Evolutionary conservation across 805 yeast species (phyloP).

Genomic region (Saturnispora gosingensis): DNA sequence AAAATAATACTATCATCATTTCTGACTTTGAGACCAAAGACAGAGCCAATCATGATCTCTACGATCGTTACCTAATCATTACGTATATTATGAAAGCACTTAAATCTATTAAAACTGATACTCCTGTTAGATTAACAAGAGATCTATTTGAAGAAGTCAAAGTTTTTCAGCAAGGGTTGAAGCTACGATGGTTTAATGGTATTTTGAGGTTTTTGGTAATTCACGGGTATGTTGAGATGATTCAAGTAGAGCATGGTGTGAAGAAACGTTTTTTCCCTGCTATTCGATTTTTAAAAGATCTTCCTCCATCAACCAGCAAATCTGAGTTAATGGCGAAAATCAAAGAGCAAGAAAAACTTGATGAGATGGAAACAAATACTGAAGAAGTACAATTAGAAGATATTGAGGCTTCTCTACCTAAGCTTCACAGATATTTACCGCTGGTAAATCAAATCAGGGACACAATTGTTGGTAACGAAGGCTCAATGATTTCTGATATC

Average conservation of each 20-base stretch:
- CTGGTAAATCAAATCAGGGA: slow-evolving; percentile 55
- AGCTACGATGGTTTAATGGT: slow-evolving; percentile 31
- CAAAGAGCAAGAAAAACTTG: slow-evolving; percentile 6
- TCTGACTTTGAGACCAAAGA: slow-evolving; percentile 12
- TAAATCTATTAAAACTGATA: slow-evolving; percentile 42
- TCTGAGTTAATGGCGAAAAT: slow-evolving; percentile 9
- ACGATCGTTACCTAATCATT: slow-evolving; percentile 17
- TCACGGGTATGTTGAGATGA: slow-evolving; percentile 14
- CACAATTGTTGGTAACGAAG: slow-evolving; percentile 33
- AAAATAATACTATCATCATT: slow-evolving; percentile 5
- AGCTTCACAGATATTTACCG: slow-evolving; percentile 40
- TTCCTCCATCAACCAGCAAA: slow-evolving; percentile 13
- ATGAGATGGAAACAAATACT: slow-evolving; percentile 26
- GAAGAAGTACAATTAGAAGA: slow-evolving; percentile 19
- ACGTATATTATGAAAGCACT: slow-evolving; percentile 37
- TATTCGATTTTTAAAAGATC: slow-evolving; percentile 18
- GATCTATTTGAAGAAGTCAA: slow-evolving; percentile 55
- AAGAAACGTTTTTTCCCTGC: slow-evolving; percentile 19
- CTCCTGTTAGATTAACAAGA: slow-evolving; percentile 46
- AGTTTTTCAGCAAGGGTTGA: slow-evolving; percentile 31
- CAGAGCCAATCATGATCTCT: slow-evolving; percentile 3
- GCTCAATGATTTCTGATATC: slow-evolving; percentile 53
- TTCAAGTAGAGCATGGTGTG: slow-evolving; percentile 21
- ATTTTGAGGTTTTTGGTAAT: slow-evolving; percentile 44
- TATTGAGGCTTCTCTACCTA: slow-evolving; percentile 13